Percentiles rank a stretch among this genome's conserved stretches.
Conservation (phyloP, 2,329 filamentous ascomycete genomes). For the Annulohypoxylon truncatum region DNA sequence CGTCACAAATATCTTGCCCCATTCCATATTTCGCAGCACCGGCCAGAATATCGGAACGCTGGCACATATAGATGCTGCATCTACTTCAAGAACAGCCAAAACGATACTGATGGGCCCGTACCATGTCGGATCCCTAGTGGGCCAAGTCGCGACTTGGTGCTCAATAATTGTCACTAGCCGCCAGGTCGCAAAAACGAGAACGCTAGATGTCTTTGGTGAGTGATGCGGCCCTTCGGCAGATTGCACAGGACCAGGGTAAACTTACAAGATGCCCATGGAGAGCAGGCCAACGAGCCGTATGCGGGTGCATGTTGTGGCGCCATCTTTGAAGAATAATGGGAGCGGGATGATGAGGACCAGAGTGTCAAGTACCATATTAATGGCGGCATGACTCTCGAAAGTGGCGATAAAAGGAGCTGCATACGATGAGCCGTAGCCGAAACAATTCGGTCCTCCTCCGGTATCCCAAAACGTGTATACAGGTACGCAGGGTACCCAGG, state of each 20-base stretch:
- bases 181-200: slow-evolving; percentile 50
- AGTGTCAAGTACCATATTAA: slow-evolving; percentile 52
- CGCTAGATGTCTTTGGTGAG: slow-evolving; percentile 29
- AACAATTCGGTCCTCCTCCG: slow-evolving; percentile 41
- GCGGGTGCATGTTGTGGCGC: slow-evolving; percentile 40
- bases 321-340: slow-evolving; percentile 48
- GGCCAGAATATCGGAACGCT: slow-evolving; percentile 49
- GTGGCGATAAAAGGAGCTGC: slow-evolving; percentile 47
- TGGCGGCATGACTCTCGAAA: slow-evolving; percentile 50
- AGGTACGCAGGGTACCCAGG: slow-evolving; percentile 50
- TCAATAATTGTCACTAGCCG: slow-evolving; percentile 49
- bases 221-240: background rate
- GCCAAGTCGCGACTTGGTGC: slow-evolving; percentile 48
- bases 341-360: slow-evolving; percentile 51
- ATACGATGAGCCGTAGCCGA: slow-evolving; percentile 49
- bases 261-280: slow-evolving; percentile 49
- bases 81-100: slow-evolving; percentile 45
- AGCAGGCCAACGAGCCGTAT: slow-evolving; percentile 48
- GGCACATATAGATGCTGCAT: slow-evolving; percentile 45
- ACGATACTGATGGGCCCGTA: slow-evolving; percentile 48
- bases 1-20: slow-evolving; percentile 48
- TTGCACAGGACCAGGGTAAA: background rate
- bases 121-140: slow-evolving; percentile 52
- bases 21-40: slow-evolving; percentile 39
- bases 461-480: slow-evolving; percentile 41